phyloP scores from a whole-genome alignment of 257 asterid genomes.

The Jacaranda mimosifolia region DNA sequence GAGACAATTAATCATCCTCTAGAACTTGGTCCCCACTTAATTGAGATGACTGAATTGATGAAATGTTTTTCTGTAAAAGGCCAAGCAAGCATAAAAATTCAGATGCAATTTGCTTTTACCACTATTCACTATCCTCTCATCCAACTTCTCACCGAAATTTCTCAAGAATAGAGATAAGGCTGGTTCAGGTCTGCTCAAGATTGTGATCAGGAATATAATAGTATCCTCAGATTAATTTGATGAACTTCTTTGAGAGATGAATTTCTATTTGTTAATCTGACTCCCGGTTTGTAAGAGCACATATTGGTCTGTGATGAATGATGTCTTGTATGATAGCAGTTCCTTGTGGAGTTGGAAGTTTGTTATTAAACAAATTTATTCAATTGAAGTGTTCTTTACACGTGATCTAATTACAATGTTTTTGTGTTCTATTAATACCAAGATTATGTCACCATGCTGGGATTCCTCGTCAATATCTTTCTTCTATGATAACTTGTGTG shows the following conservation, averaged over 20 bases:
- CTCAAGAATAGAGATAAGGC: background rate
- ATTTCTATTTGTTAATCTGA: background rate
- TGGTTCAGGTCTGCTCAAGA: background rate
- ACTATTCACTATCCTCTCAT: background rate
- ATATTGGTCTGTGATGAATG: background rate
- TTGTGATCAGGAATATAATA: background rate
- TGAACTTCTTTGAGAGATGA: conserved; percentile 8
- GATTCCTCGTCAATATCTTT: conserved; percentile 5
- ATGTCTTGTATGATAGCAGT: background rate
- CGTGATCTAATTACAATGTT: background rate
- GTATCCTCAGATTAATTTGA: conserved; percentile 14
- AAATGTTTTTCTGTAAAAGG: conserved; percentile 15
- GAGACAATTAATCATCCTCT: background rate
- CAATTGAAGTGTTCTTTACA: conserved; percentile 1
- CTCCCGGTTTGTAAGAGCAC: background rate
- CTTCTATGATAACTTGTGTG: background rate
- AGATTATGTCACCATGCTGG: conserved; percentile 3
- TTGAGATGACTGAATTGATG: conserved; percentile 21
- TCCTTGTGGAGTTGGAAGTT: background rate
- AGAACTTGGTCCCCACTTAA: conserved; percentile 4
- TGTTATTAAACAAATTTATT: background rate
- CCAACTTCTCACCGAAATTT: background rate
- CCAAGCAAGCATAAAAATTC: background rate
- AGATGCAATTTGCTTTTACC: background rate
- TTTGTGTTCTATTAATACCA: conserved; percentile 3